Conservation (phyloP, 192 early-diverging fungal genomes). For the Hyaloraphidium curvatum region DNA sequence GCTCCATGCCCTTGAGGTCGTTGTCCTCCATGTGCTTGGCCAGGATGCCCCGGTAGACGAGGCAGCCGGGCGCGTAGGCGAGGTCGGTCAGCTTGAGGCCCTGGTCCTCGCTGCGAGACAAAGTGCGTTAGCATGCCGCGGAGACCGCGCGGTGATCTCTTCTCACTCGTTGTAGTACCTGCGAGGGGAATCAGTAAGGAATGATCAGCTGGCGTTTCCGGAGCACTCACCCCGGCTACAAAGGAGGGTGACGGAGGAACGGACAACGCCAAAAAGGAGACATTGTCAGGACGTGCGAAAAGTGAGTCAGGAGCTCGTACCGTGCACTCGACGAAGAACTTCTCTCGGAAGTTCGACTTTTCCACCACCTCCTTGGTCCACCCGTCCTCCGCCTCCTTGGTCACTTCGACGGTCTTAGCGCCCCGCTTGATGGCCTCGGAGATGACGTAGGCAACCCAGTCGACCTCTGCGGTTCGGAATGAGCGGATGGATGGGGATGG, state of each 20-base stretch:
- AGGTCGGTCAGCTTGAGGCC: no score
- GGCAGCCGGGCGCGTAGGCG: not conserved
- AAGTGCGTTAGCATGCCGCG: no score
- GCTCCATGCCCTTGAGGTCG: not conserved
- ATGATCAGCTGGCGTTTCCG: not conserved
- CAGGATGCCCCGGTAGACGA: not conserved
- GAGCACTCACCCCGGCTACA: not conserved
- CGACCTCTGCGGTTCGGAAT: not conserved
- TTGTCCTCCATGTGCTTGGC: not conserved
- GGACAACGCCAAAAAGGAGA: no score
- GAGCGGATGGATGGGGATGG: not conserved
- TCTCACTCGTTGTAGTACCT: not conserved
- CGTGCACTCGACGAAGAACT: no score
- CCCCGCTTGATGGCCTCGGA: not conserved
- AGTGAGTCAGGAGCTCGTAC: no score
- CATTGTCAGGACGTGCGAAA: no score
- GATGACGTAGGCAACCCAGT: not conserved
- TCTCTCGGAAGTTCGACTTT: constrained; percentile 1
- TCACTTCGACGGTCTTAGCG: not conserved
- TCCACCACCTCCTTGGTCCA: not conserved
- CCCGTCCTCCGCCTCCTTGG: not conserved
- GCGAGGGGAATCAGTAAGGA: not conserved
- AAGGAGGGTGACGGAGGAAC: no score
- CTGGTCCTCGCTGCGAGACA: no score
- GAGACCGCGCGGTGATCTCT: no score